Evolutionary conservation across 192 early-diverging fungal genomes (phyloP).

Genomic region (Linderina pennispora): DNA sequence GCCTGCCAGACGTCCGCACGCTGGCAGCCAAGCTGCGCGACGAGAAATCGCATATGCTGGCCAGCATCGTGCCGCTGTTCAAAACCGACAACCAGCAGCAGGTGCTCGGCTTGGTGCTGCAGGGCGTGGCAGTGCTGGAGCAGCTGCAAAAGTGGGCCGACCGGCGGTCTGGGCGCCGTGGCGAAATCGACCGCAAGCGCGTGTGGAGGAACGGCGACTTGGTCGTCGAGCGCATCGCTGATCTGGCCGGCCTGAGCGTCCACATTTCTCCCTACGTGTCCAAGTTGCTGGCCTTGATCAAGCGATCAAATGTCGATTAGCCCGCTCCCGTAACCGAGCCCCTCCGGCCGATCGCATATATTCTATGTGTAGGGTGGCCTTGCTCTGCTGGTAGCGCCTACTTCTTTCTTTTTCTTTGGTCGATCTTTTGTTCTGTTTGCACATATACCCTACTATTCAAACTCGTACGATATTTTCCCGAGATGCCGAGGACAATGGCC

Average conservation of each 20-base stretch:
- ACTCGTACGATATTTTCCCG: too few relatives aligned
- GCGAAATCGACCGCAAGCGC: slow-evolving; percentile 14
- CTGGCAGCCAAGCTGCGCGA: neutral
- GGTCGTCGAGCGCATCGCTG: slow-evolving; percentile 34
- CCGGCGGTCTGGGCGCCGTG: slow-evolving; percentile 17
- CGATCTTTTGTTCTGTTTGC: neutral
- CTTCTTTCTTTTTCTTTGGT: neutral
- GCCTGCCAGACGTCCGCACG: too few relatives aligned
- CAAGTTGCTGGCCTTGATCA: slow-evolving; percentile 23
- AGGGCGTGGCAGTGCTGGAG: slow-evolving; percentile 34
- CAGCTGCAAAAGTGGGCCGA: slow-evolving; percentile 44
- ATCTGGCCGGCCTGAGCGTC: slow-evolving; percentile 14
- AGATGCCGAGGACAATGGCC: neutral
- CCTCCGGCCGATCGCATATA: too few relatives aligned
- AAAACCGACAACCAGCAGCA: slow-evolving; percentile 9
- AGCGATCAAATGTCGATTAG: neutral
- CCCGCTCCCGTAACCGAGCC: too few relatives aligned
- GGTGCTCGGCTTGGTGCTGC: slow-evolving; percentile 24
- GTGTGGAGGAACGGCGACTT: slow-evolving; percentile 34
- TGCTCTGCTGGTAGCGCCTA: too few relatives aligned
- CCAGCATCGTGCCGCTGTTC: slow-evolving; percentile 6
- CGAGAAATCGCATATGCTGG: slow-evolving; percentile 4
- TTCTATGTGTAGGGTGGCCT: too few relatives aligned
- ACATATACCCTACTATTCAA: too few relatives aligned
- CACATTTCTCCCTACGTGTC: slow-evolving; percentile 14